Evolutionary conservation across 139 green algal genomes (phyloP).

Genomic region (Chlorella sp.): DNA sequence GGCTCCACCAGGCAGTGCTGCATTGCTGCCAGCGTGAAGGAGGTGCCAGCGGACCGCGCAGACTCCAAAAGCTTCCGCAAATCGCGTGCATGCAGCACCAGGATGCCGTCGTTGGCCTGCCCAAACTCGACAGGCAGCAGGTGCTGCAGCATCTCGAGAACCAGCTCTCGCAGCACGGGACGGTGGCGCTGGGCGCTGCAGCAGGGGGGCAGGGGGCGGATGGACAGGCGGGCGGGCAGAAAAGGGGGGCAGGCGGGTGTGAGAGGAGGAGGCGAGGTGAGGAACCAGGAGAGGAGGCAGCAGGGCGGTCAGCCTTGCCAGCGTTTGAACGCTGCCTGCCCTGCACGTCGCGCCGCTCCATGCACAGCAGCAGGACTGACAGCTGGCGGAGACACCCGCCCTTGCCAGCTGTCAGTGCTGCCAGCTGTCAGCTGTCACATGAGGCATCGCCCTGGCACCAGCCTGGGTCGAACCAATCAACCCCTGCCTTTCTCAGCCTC

Average conservation of each 20-base stretch:
- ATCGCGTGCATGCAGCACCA: slow-evolving; percentile 12
- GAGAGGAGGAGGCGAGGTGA: no score
- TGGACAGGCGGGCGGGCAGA: no score
- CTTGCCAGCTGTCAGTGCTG: no score
- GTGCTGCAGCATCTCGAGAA: slow-evolving; percentile 31
- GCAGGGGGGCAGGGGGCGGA: no score
- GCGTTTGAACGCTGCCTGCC: no score
- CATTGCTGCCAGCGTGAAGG: neutral
- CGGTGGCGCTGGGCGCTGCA: slow-evolving; percentile 12
- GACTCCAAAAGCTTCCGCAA: slow-evolving; percentile 16
- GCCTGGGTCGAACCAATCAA: no score
- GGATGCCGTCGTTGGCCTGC: slow-evolving; percentile 25
- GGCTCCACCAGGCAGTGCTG: slow-evolving; percentile 39
- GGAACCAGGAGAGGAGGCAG: neutral
- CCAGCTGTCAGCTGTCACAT: no score
- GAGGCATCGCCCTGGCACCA: no score
- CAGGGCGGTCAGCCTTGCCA: no score
- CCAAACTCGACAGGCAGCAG: slow-evolving; percentile 18
- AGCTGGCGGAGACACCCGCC: no score
- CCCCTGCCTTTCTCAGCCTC: no score
- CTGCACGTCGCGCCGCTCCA: neutral
- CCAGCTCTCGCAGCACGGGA: slow-evolving; percentile 21
- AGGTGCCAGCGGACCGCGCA: neutral
- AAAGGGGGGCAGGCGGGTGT: neutral
- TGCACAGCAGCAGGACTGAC: neutral